Base-by-base conservation (phyloP, 2,329 filamentous ascomycete species). In the Hansfordia pulvinata region DNA sequence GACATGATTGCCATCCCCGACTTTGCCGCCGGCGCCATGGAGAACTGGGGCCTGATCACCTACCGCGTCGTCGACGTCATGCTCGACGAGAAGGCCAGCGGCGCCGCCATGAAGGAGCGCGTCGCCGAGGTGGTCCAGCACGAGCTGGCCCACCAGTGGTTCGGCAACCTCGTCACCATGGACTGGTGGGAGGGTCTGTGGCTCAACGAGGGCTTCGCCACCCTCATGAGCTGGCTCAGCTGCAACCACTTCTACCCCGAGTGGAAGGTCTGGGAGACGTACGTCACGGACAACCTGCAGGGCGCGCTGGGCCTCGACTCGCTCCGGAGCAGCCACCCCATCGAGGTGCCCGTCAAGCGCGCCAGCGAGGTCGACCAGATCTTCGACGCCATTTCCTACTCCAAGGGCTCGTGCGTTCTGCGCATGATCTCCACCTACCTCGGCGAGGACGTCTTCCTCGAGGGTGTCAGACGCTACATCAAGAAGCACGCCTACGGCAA, bases 311-410 rank as follows among this genome's bases (percentile, higher is more conserved):
- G 77, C 13, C 69, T 96, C 5, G 88, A 96, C 52, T 92, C 86
- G 4, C 60, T 96, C 28, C 75, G 88, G 41, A 94, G 85, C 69
- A 93, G 84, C 45, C 88, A 96, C 52, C 88, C 88, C 5, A 93
- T 96, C 32, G 88, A 96, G 53, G 86, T 94, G 1, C 88, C 88
- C 2, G 85, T 96, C 36, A 93, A 93, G 66, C 77, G 81, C 32
- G 86, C 86, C 16, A 85, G 93, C 41, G 85, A 96, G 54, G 86
- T 96, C 51, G 93, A 93, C 56, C 86, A 96, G 58, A 96, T 96
- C 40, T 96, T 96, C 42, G 88, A 96, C 49, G 83, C 85, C 35
- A 96, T 96, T 39, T 94, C 88, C 2, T 96, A 96, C 57, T 86
- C 84, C 30, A 96, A 96, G 61, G 88, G 88, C 11, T 94, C 86